Evolutionary conservation across 225 moss, liverwort and hornwort species (phyloP).

Genomic region (Physcomitrium patens): DNA sequence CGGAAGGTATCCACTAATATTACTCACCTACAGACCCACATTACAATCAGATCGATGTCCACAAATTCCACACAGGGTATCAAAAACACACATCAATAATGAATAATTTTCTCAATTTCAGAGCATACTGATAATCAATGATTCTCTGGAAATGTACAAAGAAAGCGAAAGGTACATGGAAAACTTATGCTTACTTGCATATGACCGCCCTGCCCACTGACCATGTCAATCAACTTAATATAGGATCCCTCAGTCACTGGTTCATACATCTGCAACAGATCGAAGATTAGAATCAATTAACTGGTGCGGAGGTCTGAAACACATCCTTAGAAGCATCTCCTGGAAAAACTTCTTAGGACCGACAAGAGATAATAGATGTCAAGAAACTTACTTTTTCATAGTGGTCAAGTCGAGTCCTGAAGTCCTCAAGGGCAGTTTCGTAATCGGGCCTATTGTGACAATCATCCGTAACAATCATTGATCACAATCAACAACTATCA

Average conservation of each 20-base stretch:
- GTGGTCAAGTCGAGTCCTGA: conserved; percentile 66
- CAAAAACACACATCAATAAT: conserved; percentile 1
- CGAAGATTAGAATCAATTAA: conserved; percentile 17
- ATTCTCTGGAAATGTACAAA: background rate
- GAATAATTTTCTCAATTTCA: background rate
- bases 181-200: conserved; percentile 58
- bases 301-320: background rate
- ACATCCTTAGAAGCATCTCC: background rate
- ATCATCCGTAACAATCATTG: conserved; percentile 9
- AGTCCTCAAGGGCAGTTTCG: conserved; percentile 64
- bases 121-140: background rate
- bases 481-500: background rate
- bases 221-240: conserved; percentile 86
- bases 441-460: conserved; percentile 57
- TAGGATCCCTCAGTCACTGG: conserved; percentile 79
- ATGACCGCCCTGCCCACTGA: conserved; percentile 58
- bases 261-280: conserved; percentile 63
- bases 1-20: conserved; percentile 84
- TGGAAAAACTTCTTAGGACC: conserved; percentile 4
- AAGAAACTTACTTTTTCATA: conserved; percentile 62
- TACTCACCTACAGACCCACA: conserved; percentile 61
- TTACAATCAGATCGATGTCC: background rate
- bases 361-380: background rate
- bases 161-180: conserved; percentile 8
- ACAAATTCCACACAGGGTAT: background rate